Evolutionary conservation across 1,139 yeast genomes (phyloP).

Genomic region (Nadsonia commutata): DNA sequence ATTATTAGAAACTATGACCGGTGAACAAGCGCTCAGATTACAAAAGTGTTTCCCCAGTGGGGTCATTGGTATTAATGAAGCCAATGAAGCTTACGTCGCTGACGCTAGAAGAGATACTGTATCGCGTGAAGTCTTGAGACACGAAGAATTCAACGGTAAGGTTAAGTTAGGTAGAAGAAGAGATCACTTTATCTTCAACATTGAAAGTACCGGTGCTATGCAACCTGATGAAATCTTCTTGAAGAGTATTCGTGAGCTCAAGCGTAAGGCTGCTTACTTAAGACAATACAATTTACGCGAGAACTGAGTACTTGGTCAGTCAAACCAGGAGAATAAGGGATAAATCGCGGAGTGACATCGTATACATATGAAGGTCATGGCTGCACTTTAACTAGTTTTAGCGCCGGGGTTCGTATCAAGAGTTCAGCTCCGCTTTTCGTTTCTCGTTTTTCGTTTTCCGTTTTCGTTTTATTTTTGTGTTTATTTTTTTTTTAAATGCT

Average conservation of each 20-base stretch:
- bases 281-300: background rate
- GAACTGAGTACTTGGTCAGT: too few species aligned
- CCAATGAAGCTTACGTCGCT: conserved; percentile 63
- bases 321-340: too few species aligned
- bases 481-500: background rate
- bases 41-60: conserved; percentile 89
- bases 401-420: too few species aligned
- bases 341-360: too few species aligned
- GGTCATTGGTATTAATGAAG: conserved; percentile 59
- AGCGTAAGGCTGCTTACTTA: conserved; percentile 48
- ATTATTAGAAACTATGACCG: conserved; percentile 58
- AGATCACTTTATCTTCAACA: conserved; percentile 85
- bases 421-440: too few species aligned
- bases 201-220: conserved; percentile 95
- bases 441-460: background rate
- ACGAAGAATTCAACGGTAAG: conserved; percentile 75
- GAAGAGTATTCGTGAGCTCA: conserved; percentile 73
- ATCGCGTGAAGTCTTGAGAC: conserved; percentile 89
- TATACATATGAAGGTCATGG: too few species aligned
- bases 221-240: conserved; percentile 89
- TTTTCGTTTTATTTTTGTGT: background rate
- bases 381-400: too few species aligned
- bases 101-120: conserved; percentile 94
- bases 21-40: conserved; percentile 63
- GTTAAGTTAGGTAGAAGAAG: conserved; percentile 84